Evolutionary conservation across 352 stramenopile genomes (phyloP).

Genomic region (Phytophthora hybrid): DNA sequence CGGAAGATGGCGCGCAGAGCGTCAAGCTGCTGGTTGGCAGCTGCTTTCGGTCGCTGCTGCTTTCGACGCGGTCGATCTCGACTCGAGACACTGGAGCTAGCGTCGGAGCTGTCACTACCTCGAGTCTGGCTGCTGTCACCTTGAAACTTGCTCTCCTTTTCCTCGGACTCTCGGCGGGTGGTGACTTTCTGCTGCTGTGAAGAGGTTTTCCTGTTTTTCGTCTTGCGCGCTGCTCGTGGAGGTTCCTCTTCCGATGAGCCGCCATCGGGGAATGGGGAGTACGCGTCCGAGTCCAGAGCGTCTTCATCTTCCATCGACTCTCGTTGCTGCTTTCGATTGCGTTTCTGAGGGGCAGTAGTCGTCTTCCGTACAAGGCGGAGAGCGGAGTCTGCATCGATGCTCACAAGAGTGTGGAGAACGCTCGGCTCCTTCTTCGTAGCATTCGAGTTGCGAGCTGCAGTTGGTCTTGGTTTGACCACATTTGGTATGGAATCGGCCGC

Average conservation of each 20-base stretch:
- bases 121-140: slow-evolving; percentile 3
- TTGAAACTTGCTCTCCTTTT: neutral
- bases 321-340: neutral
- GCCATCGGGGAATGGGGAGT: slow-evolving; percentile 37
- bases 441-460: neutral
- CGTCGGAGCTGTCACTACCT: neutral
- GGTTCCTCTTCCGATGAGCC: slow-evolving; percentile 14
- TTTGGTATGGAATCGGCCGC: neutral
- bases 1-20: slow-evolving; percentile 48
- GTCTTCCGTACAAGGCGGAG: slow-evolving; percentile 18
- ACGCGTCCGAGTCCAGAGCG: slow-evolving; percentile 47
- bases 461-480: neutral
- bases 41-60: neutral
- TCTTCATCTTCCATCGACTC: slow-evolving; percentile 18
- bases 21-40: slow-evolving; percentile 8
- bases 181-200: slow-evolving; percentile 6
- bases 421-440: slow-evolving; percentile 12
- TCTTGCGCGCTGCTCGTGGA: slow-evolving; percentile 1
- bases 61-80: slow-evolving; percentile 3
- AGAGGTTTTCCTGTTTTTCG: neutral
- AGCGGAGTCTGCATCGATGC: slow-evolving; percentile 55
- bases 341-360: neutral
- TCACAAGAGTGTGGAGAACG: slow-evolving; percentile 56
- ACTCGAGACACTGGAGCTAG: neutral
- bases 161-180: neutral